Evolutionary conservation across 768 basidiomycete species (phyloP), one percentile per base, ranked within the genome.

Genomic region (Inosperma sp.): DNA sequence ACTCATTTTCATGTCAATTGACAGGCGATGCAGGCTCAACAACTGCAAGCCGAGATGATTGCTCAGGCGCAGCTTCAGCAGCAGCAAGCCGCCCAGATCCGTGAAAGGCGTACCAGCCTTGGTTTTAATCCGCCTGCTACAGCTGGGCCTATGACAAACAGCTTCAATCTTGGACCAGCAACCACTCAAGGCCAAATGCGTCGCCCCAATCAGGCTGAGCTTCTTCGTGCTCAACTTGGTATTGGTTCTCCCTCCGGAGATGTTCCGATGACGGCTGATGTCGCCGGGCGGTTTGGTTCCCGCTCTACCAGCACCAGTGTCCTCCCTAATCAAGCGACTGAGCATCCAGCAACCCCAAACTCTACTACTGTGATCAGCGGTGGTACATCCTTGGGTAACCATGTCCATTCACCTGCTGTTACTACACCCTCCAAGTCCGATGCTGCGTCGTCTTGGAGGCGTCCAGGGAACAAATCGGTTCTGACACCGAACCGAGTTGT

Each of bases 231-330:
- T 31, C 84, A 82, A 63, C 72, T 84, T 36, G 77, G 80, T 42
- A 68, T 80, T 47, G 59, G 49, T 55, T 59, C 55, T 45, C 60
- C 62, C 30, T 43, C 63, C 27, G 80, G 83, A 39, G 83, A 85
- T 52, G 74, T 83, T 44, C 88, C 88, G 36, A 88, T 89, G 89
- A 86, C 88, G 23, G 88, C 90, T 40, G 76, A 82, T 34, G 73
- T 89, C 29, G 84, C 82, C 35, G 88, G 88, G 39, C 81, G 82
- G 55, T 89, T 87, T 53, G 88, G 87, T 25, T 76, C 81, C 56
- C 84, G 89, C 53, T 64, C 76, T 31, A 72, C 69, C 52, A 78
- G 75, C 59, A 55, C 74, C 54, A 74, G 73, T 45, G 64, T 58
- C 16, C 60, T 65, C 37, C 66, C 65, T 27, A 59, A 67, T 46